Conservation (phyloP, 176 grass and related monocot genomes). For the Bothriochloa decipiens region DNA sequence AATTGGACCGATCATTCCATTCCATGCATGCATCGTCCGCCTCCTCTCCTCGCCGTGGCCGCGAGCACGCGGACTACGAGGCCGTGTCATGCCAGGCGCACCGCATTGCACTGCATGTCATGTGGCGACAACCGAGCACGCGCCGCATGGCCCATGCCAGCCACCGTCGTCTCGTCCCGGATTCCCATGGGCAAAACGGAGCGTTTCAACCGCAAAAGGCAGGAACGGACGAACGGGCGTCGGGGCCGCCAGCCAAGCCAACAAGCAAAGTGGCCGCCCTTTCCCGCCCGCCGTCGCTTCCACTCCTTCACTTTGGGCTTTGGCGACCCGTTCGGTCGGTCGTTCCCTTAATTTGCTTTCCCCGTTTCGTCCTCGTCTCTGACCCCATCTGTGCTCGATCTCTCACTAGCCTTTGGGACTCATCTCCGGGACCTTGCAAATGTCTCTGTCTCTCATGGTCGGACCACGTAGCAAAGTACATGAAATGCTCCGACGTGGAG, state of each 20-base stretch:
- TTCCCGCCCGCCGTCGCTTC: not conserved
- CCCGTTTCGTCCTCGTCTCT: not conserved
- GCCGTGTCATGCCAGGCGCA: not conserved
- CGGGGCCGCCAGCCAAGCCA: too few relatives aligned
- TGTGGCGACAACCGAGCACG: not conserved
- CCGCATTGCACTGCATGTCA: not conserved
- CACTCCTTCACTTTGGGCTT: not conserved
- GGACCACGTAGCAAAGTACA: not conserved
- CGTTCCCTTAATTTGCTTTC: not conserved
- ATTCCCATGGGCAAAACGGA: not conserved
- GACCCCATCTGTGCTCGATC: not conserved
- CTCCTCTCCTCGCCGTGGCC: not conserved
- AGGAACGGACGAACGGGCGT: not conserved
- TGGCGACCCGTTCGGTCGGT: not conserved
- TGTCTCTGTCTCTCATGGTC: not conserved
- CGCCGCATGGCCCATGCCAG: not conserved
- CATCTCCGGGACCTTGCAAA: not conserved
- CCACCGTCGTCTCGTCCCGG: not conserved
- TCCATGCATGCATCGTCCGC: too few relatives aligned
- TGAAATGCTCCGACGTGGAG: too few relatives aligned
- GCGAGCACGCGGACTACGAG: constrained; percentile 45
- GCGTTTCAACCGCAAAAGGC: not conserved
- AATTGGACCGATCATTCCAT: constrained; percentile 23
- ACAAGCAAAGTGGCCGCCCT: constrained; percentile 20
- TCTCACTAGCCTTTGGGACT: not conserved